Evolutionary conservation across 1,139 yeast genomes (phyloP), one percentile per base, ranked within the genome.

Genomic region (Yamadazyma mexicana): DNA sequence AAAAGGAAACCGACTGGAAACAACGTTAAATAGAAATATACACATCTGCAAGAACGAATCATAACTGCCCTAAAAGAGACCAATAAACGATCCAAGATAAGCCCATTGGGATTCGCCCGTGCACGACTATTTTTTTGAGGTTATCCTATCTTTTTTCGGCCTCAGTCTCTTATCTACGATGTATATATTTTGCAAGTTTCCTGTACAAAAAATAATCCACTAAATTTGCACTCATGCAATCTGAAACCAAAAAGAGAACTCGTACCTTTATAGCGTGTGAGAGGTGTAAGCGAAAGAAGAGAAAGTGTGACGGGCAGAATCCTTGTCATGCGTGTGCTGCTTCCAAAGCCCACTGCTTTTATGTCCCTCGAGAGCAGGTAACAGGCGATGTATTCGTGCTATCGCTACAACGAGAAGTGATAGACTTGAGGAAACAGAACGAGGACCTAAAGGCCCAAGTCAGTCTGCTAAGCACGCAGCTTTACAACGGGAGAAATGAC

Each of bases 1-100:
- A 64, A 40, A 49, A 51, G 35, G 49, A 45, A 5, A 53, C 48
- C 40, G 51, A 62, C 45, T 63, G 65, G 66, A 59, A 48, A 35
- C 34, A 33, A 8, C 15, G 12, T 18, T 31, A 31, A 15, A n/a
- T n/a, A n/a, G n/a, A n/a, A n/a, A n/a, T n/a, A n/a, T n/a, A n/a
- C n/a, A n/a, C n/a, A n/a, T n/a, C n/a, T n/a, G n/a, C n/a, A n/a
- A n/a, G n/a, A n/a, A n/a, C n/a, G n/a, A n/a, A n/a, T n/a, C n/a
- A n/a, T n/a, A n/a, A n/a, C n/a, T n/a, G n/a, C n/a, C n/a, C n/a
- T n/a, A n/a, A n/a, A n/a, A n/a, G n/a, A n/a, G n/a, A n/a, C n/a
- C n/a, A n/a, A n/a, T n/a, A n/a, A n/a, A n/a, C n/a, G n/a, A n/a
- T n/a, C n/a, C n/a, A n/a, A n/a, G n/a, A n/a, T n/a, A n/a, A n/a